Evolutionary conservation across 306 rosid genomes (phyloP), one percentile per base, ranked within the genome.

Genomic region (Albizia julibrissin): DNA sequence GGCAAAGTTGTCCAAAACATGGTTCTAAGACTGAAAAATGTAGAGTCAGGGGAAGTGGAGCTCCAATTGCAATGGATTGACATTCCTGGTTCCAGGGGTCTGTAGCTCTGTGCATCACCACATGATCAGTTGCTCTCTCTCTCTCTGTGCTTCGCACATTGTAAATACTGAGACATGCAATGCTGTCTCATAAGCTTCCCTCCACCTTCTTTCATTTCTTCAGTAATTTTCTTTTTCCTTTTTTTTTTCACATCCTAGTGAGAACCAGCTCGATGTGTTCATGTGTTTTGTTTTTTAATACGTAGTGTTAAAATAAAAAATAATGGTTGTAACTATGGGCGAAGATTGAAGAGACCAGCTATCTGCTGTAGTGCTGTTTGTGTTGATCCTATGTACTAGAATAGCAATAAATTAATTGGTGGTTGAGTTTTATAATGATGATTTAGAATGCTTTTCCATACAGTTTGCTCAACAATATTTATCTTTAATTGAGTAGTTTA

Each of bases 11-110:
- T 83, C 2, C 97, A 94, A 40, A 85, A 89, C 81, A 74, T 94
- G 88, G 79, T 87, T 82, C 93, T 94, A 24, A 88, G 98, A 76
- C 86, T 94, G 22, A 88, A 90, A 81, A 92, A 94, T 83, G 98
- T 94, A 40, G 98, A 94, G 82, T 46, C 79, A 43, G 98, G 98
- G 6, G 98, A 94, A 87, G 85, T 94, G 71, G 97, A 92, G 74
- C 90, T 94, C 11, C 90, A 92, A 15, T 72, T 94, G 85, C 79
- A 85, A 65, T 94, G 98, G 98, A 83, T 58, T 58, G 65, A 58
- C 65, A 58, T 58, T 58, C 65, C 65, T 58, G 65, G 65, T 58
- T 58, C 65, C 65, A 58, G 31, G 65, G 65, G 65, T 10, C 29
- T 58, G 65, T 58, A 58, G 29, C 65, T 58, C 26, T 58, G 29